Evolutionary conservation across 2,329 filamentous ascomycete species (phyloP).

Genomic region (Thelonectria blattea): DNA sequence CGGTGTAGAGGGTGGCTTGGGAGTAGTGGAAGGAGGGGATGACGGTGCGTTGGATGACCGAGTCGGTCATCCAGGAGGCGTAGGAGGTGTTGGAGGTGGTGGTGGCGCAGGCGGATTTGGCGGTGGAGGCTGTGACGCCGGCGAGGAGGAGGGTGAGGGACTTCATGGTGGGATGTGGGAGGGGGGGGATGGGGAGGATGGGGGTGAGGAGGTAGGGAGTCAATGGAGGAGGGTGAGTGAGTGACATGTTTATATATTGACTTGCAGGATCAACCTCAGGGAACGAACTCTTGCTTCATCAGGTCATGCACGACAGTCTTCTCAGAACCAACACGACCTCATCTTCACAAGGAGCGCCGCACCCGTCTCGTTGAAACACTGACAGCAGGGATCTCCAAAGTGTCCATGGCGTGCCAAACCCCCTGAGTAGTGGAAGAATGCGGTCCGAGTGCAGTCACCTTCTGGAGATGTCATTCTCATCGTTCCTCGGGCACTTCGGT

Average conservation of each 20-base stretch:
- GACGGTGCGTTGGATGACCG: constrained; percentile 51
- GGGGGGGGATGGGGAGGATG: neutral
- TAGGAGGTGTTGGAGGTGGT: constrained; percentile 30
- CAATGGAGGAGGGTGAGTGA: neutral
- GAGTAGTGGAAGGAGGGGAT: constrained; percentile 50
- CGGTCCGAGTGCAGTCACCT: neutral
- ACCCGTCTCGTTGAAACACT: too few species aligned
- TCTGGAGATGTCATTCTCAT: too few species aligned
- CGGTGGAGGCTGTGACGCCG: constrained; percentile 5
- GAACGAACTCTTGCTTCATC: neutral
- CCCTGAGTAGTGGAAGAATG: constrained; percentile 21
- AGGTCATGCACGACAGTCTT: neutral
- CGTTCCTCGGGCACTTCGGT: neutral
- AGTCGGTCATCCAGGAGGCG: constrained; percentile 51
- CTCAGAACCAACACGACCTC: too few species aligned
- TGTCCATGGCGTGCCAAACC: too few species aligned
- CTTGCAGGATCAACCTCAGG: too few species aligned
- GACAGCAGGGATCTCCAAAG: too few species aligned
- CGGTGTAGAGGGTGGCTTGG: constrained; percentile 55
- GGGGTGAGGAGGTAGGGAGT: neutral
- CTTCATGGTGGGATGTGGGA: constrained; percentile 10
- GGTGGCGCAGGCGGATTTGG: constrained; percentile 1
- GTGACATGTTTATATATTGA: neutral
- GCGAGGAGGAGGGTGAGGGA: constrained; percentile 4
- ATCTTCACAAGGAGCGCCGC: too few species aligned